phyloP scores from a whole-genome alignment of 2,329 filamentous ascomycete species.

The Aspergillus ustus region DNA sequence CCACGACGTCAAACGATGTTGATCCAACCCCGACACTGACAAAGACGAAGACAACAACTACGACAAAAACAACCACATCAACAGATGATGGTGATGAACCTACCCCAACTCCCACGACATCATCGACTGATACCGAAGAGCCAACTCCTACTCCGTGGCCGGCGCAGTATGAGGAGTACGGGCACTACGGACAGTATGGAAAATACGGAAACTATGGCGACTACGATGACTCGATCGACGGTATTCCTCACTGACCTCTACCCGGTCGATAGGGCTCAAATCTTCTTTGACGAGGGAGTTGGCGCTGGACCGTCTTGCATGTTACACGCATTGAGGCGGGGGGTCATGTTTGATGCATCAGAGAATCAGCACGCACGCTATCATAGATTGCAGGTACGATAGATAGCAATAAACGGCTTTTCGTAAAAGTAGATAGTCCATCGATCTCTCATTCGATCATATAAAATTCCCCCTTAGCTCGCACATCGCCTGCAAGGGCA shows the following conservation, averaged over 20 bases:
- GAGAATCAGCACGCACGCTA: not conserved
- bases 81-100: too few species aligned
- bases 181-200: constrained; percentile 21
- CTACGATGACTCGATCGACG: not conserved
- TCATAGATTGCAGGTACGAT: not conserved
- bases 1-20: not conserved
- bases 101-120: too few species aligned
- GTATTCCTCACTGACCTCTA: not conserved
- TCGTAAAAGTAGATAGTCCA: not conserved
- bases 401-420: not conserved
- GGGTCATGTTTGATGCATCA: not conserved
- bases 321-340: not conserved
- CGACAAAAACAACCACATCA: not conserved
- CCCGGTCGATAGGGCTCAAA: not conserved
- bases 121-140: too few species aligned
- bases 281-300: not conserved
- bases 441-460: too few species aligned
- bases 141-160: too few species aligned
- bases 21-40: not conserved
- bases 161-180: constrained; percentile 22
- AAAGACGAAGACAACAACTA: constrained; percentile 5
- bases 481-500: not conserved
- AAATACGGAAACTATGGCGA: constrained; percentile 26
- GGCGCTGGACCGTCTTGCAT: not conserved
- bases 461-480: not conserved